Evolutionary conservation across 441 rosid genomes (phyloP).

Genomic region (Brassica balearica): DNA sequence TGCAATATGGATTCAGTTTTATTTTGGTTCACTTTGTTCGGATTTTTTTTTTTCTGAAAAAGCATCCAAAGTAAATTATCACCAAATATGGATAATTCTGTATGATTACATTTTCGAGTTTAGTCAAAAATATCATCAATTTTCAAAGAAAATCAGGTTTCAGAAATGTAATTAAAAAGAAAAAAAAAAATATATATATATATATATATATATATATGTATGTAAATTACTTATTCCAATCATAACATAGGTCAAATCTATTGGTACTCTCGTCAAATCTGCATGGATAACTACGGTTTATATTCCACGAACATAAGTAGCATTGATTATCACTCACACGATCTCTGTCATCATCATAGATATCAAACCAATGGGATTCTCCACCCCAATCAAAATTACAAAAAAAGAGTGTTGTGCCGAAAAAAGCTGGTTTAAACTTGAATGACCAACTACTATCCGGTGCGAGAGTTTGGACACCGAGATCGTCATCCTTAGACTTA

Average conservation of each 20-base stretch:
- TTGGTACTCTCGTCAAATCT: background rate
- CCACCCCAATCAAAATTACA: background rate
- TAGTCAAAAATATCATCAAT: background rate
- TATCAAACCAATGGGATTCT: constrained; percentile 23
- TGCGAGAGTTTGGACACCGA: constrained; percentile 4
- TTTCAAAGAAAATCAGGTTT: background rate
- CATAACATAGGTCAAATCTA: background rate
- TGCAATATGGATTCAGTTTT: background rate
- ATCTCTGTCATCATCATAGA: constrained; percentile 18
- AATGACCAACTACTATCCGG: background rate
- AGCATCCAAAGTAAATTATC: background rate
- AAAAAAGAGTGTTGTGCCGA: background rate
- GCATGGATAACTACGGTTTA: background rate
- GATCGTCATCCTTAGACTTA: constrained; percentile 13
- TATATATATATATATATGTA: background rate
- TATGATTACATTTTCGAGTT: background rate
- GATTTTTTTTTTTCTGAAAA: background rate
- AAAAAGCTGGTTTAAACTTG: background rate
- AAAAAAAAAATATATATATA: no score
- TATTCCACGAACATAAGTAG: constrained; percentile 14
- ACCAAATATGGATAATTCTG: background rate
- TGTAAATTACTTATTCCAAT: background rate
- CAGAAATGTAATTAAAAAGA: background rate
- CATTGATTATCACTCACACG: background rate
- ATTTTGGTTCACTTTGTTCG: background rate